These are phyloP conservation scores for Plantago major DNA, from an alignment of 257 asterid species.

Conservation along the genomic window DNA sequence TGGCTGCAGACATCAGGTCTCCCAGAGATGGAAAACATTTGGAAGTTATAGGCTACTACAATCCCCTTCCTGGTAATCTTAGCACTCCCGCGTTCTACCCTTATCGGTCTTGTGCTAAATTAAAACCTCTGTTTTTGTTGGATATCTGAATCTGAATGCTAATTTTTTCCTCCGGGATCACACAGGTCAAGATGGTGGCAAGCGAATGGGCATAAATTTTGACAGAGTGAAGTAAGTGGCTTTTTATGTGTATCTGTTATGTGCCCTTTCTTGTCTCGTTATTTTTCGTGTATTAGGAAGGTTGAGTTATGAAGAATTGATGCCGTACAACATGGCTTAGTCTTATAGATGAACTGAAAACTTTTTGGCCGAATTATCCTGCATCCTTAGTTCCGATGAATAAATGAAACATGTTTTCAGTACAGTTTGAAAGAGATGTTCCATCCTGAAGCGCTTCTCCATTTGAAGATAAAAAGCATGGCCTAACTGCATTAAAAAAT, in stretches of 20 bases:
- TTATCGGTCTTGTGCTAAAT: not conserved
- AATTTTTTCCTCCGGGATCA: no score
- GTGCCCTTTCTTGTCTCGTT: not conserved
- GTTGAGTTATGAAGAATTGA: no score
- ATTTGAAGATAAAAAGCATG: no score
- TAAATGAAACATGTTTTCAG: no score
- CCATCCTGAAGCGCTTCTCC: no score
- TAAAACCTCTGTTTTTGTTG: not conserved
- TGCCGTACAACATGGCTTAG: no score
- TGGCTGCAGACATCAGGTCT: slow-evolving; percentile 96
- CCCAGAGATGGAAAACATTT: slow-evolving; percentile 98
- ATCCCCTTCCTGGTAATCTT: slow-evolving; percentile 78
- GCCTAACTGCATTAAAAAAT: no score
- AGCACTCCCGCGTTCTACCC: no score
- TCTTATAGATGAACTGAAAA: no score
- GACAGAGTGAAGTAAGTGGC: slow-evolving; percentile 74
- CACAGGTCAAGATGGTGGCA: slow-evolving; percentile 96
- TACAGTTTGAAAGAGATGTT: no score
- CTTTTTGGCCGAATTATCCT: no score
- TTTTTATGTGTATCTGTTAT: not conserved
- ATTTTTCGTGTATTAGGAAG: not conserved
- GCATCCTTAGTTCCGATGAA: no score
- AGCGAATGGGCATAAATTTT: slow-evolving; percentile 88
- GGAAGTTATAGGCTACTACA: slow-evolving; percentile 88
- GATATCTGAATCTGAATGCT: slow-evolving; percentile 11